Percentiles rank a stretch among this genome's conserved stretches.
Conservation (phyloP, 345 rosid species). For the Citrus australasica region DNA sequence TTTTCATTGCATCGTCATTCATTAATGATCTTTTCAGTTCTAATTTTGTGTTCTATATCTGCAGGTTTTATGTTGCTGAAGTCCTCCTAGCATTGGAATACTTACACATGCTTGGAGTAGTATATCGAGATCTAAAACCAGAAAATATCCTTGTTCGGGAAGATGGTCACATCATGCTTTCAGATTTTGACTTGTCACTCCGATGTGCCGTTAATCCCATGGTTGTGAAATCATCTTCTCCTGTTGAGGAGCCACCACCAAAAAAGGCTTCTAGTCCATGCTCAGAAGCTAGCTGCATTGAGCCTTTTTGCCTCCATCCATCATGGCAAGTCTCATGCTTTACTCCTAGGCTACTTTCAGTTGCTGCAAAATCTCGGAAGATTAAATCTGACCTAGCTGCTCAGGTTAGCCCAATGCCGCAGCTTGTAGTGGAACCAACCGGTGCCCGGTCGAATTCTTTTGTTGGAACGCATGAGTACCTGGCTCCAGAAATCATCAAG, state of each 20-base stretch:
- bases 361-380: constrained; percentile 54
- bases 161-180: constrained; percentile 87
- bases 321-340: constrained; percentile 79
- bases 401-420: constrained; percentile 62
- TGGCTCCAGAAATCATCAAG: constrained; percentile 80
- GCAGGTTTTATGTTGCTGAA: constrained; percentile 77
- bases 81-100: constrained; percentile 78
- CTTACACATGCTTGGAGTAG: constrained; percentile 84
- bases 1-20: not conserved
- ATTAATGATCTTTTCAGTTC: constrained; percentile 1
- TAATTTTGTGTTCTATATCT: constrained; percentile 9
- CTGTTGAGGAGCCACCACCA: constrained; percentile 28
- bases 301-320: constrained; percentile 76
- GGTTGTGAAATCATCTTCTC: constrained; percentile 42
- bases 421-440: constrained; percentile 79
- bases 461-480: constrained; percentile 77
- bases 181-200: constrained; percentile 78
- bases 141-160: constrained; percentile 76
- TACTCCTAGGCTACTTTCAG: constrained; percentile 67
- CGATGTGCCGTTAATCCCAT: constrained; percentile 52
- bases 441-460: constrained; percentile 75
- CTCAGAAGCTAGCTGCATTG: constrained; percentile 69
- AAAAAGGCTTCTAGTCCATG: constrained; percentile 63
- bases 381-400: constrained; percentile 53
- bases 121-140: constrained; percentile 77